A percentile compares a stretch with the other conserved stretches of the same genome.
Evolutionary conservation across 129 eudicot species (phyloP).

Genomic region (Centaurea solstitialis): DNA sequence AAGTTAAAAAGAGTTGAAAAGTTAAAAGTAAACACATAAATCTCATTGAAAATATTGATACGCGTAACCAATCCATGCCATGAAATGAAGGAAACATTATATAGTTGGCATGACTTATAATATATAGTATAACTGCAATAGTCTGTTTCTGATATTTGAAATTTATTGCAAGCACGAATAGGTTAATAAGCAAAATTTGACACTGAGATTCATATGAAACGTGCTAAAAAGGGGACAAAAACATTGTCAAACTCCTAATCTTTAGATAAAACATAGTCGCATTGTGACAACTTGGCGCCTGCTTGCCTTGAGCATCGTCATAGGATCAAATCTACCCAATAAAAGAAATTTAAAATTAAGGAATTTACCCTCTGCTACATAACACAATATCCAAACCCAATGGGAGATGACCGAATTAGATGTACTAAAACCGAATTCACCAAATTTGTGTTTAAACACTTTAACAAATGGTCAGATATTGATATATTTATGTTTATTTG

Average conservation of each 20-base stretch:
- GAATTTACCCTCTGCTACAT: no score
- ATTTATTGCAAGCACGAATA: not conserved
- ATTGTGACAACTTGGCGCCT: no score
- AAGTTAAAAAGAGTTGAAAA: not conserved
- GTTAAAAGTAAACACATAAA: not conserved
- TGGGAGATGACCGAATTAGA: not conserved
- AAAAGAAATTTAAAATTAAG: no score
- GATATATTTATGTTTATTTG: not conserved
- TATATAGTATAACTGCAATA: not conserved
- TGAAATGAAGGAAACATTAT: not conserved
- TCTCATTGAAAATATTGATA: not conserved
- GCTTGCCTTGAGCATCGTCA: no score
- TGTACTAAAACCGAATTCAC: not conserved
- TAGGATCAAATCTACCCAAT: no score
- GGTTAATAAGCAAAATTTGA: not conserved
- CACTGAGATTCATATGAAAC: not conserved
- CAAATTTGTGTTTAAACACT: not conserved
- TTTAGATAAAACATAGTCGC: no score
- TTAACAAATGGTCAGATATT: not conserved
- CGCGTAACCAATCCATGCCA: not conserved
- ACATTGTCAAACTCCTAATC: no score
- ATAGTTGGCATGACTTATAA: not conserved
- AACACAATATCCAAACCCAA: not conserved
- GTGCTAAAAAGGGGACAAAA: not conserved
- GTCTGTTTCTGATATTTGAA: not conserved